A percentile compares a stretch with the other conserved stretches of the same genome.
These are phyloP conservation scores for Backusella psychrophila DNA, from an alignment of 192 early-diverging fungal genomes.

Conservation along the genomic window DNA sequence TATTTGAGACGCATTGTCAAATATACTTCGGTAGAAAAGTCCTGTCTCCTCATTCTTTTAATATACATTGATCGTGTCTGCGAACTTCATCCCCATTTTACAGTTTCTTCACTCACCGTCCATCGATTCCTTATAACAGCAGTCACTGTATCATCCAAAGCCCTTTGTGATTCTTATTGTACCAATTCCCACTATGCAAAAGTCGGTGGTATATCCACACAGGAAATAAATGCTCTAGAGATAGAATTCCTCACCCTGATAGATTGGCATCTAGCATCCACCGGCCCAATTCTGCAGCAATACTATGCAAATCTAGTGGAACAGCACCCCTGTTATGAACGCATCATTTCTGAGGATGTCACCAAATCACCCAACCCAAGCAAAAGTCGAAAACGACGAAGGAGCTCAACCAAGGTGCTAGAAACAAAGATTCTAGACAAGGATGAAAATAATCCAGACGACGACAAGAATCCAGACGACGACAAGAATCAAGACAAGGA, in stretches of 20 bases:
- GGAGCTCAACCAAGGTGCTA: not conserved
- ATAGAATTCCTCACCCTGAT: constrained; percentile 87
- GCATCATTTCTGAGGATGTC: constrained; percentile 10
- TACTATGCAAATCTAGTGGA: constrained; percentile 92
- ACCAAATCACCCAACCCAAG: not conserved
- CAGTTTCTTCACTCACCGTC: constrained; percentile 90
- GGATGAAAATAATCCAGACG: not conserved
- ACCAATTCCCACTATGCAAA: constrained; percentile 95
- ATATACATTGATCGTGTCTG: constrained; percentile 95
- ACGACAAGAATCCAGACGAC: not conserved
- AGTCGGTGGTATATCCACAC: constrained; percentile 90
- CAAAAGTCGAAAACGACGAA: constrained; percentile 22
- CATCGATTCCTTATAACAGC: constrained; percentile 94
- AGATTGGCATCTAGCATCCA: constrained; percentile 85
- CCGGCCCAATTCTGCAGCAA: constrained; percentile 78
- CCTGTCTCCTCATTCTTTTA: constrained; percentile 83
- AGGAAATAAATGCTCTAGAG: constrained; percentile 93
- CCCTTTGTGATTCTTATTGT: constrained; percentile 90
- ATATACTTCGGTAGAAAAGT: constrained; percentile 87
- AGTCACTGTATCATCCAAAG: constrained; percentile 82
- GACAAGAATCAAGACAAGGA: not conserved
- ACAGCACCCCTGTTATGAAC: constrained; percentile 63
- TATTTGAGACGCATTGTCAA: constrained; percentile 90
- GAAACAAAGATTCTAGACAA: not conserved
- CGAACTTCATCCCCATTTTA: constrained; percentile 70